Evolutionary conservation across 352 stramenopile genomes (phyloP).

Genomic region (Nannochloropsis limnetica): DNA sequence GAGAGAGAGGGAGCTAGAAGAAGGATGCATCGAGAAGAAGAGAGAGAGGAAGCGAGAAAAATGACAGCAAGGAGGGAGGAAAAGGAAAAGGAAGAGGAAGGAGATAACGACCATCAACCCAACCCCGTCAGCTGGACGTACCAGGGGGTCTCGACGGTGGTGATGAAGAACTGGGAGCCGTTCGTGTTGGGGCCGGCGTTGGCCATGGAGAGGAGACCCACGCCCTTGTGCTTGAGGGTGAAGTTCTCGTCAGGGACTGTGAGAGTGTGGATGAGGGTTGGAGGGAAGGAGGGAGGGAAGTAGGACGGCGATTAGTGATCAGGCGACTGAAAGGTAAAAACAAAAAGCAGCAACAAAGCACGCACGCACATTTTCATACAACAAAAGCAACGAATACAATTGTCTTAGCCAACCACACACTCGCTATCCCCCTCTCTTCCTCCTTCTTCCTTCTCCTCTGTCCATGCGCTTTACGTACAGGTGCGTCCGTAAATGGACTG

Average conservation of each 20-base stretch:
- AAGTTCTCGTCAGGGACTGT: slow-evolving; percentile 90
- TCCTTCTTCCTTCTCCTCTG: too few species aligned
- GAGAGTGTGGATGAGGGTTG: background rate
- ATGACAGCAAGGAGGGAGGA: background rate
- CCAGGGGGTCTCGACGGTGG: slow-evolving; percentile 40
- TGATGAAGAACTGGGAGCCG: slow-evolving; percentile 93
- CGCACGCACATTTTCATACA: too few species aligned
- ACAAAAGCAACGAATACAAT: too few species aligned
- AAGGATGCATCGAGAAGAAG: background rate
- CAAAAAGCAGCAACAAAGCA: too few species aligned
- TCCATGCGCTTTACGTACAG: too few species aligned
- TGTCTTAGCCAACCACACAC: too few species aligned
- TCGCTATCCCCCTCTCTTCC: too few species aligned
- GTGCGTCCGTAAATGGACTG: slow-evolving; percentile 77
- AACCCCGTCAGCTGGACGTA: background rate
- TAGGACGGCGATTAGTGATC: too few species aligned
- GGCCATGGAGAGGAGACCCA: slow-evolving; percentile 85
- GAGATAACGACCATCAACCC: too few species aligned
- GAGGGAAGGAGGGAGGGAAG: background rate
- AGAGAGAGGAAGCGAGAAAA: background rate
- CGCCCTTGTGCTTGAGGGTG: slow-evolving; percentile 67
- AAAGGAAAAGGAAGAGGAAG: background rate
- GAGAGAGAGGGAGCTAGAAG: background rate
- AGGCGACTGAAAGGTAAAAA: too few species aligned
- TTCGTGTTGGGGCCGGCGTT: slow-evolving; percentile 90